phyloP scores from a whole-genome alignment of 2,329 filamentous ascomycete species.

The Neurospora sp. region DNA sequence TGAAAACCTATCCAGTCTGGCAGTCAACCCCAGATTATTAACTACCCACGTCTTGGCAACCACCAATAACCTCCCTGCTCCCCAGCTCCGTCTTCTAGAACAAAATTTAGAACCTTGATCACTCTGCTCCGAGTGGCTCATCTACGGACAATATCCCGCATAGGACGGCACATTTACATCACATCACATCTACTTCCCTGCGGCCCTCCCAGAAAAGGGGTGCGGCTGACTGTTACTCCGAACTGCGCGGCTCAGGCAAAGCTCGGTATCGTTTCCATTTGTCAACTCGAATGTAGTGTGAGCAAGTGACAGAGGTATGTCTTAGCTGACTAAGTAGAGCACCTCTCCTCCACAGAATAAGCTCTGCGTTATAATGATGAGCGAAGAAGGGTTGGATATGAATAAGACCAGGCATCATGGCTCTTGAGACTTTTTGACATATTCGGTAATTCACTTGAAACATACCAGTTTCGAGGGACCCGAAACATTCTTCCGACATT shows the following conservation, averaged over 20 bases:
- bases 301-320: not conserved
- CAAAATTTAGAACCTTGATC: too few relatives aligned
- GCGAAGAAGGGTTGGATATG: too few relatives aligned
- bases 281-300: not conserved
- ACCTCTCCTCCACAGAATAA: too few relatives aligned
- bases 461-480: too few relatives aligned
- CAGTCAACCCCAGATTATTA: not conserved
- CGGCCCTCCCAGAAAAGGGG: not conserved
- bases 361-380: too few relatives aligned
- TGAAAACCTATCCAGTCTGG: not conserved
- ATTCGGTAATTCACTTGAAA: too few relatives aligned
- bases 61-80: not conserved
- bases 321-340: not conserved
- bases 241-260: not conserved
- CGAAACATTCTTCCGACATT: too few relatives aligned
- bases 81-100: not conserved
- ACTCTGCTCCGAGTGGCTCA: not conserved
- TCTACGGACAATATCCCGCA: not conserved
- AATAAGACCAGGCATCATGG: too few relatives aligned
- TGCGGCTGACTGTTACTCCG: not conserved
- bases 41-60: not conserved
- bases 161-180: not conserved
- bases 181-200: not conserved
- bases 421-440: too few relatives aligned
- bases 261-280: not conserved